Percentiles rank a stretch among this genome's conserved stretches.
These are phyloP conservation scores for Leccinum variicolor DNA, from an alignment of 768 basidiomycete genomes.

Conservation along the genomic window DNA sequence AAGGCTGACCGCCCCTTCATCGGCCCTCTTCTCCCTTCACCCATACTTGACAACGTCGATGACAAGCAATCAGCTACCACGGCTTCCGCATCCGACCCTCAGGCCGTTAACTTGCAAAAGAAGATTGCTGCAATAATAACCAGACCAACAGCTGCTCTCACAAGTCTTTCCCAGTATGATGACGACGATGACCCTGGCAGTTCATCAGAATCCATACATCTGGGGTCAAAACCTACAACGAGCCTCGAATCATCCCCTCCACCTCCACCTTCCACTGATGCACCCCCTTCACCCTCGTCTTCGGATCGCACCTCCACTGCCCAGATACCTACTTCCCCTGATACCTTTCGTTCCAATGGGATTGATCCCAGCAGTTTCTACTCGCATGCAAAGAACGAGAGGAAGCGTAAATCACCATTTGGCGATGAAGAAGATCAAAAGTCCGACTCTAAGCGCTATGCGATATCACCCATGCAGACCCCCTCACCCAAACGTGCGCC, in stretches of 20 bases:
- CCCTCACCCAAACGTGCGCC: constrained; percentile 22
- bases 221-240: constrained; percentile 17
- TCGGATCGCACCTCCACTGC: constrained; percentile 25
- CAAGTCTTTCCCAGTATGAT: constrained; percentile 38
- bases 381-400: constrained; percentile 25
- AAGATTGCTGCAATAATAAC: constrained; percentile 45
- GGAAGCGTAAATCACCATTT: constrained; percentile 40
- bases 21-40: constrained; percentile 62
- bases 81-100: constrained; percentile 40
- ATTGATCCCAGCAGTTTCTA: constrained; percentile 41
- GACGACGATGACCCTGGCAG: constrained; percentile 38
- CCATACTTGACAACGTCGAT: constrained; percentile 20
- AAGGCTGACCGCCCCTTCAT: constrained; percentile 54
- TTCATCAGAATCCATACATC: constrained; percentile 14
- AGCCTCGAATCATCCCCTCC: constrained; percentile 27
- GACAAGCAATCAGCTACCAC: constrained; percentile 17
- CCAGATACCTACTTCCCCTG: constrained; percentile 17
- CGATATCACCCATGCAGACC: constrained; percentile 19
- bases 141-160: constrained; percentile 33
- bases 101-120: constrained; percentile 48
- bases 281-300: constrained; percentile 30
- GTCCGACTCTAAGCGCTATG: constrained; percentile 18
- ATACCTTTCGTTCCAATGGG: constrained; percentile 20
- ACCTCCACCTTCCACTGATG: constrained; percentile 32
- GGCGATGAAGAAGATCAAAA: constrained; percentile 29